phyloP scores from a whole-genome alignment of 129 eudicot genomes.

The Deinandra increscens region DNA sequence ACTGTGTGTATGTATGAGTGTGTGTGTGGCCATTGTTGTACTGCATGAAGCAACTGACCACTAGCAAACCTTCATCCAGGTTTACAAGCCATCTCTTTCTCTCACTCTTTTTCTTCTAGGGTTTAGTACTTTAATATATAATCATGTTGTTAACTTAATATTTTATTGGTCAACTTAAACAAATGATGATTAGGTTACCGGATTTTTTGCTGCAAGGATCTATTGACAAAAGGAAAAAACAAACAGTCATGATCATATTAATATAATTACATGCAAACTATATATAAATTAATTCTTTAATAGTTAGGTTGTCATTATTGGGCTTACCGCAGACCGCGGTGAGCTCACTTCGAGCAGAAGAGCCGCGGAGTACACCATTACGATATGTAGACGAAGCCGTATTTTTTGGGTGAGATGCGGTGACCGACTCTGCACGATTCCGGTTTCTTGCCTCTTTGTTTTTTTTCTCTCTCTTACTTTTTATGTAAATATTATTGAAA shows the following conservation, averaged over 20 bases:
- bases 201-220: background rate
- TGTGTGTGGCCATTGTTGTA: conserved; percentile 35
- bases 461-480: too few relatives aligned
- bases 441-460: too few relatives aligned
- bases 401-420: too few relatives aligned
- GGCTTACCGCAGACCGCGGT: too few relatives aligned
- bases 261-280: background rate
- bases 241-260: background rate
- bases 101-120: background rate
- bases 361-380: too few relatives aligned
- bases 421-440: too few relatives aligned
- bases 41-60: conserved; percentile 31
- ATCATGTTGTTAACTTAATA: background rate
- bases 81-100: conserved; percentile 37
- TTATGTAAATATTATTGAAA: too few relatives aligned
- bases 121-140: conserved; percentile 5
- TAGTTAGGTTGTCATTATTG: too few relatives aligned
- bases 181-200: background rate
- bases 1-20: conserved; percentile 2
- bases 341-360: too few relatives aligned
- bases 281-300: background rate
- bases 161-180: conserved; percentile 1
- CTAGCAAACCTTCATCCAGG: conserved; percentile 29
- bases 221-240: background rate
- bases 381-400: too few relatives aligned